Evolutionary conservation across 2,329 filamentous ascomycete genomes (phyloP).

Genomic region (Dichotomopilus funicola): DNA sequence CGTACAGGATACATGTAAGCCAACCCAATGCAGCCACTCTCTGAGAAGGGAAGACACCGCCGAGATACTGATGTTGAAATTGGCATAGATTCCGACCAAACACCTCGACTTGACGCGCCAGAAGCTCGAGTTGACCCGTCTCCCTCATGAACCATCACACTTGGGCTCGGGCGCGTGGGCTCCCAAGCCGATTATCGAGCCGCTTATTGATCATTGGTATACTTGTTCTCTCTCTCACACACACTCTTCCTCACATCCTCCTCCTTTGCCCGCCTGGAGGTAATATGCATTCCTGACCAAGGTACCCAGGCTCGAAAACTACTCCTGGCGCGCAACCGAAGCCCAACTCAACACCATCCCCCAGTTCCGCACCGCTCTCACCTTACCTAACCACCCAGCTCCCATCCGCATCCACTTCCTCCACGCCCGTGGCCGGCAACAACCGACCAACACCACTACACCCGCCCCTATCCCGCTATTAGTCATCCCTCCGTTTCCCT

Average conservation of each 20-base stretch:
- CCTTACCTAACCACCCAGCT: constrained; percentile 24
- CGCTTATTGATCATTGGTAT: constrained; percentile 55
- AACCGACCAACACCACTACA: no score
- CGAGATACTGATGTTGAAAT: not conserved
- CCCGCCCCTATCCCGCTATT: constrained; percentile 55
- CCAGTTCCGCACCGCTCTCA: constrained; percentile 56
- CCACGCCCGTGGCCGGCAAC: constrained; percentile 45
- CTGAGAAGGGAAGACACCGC: not conserved
- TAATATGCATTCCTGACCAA: constrained; percentile 37
- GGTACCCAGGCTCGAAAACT: constrained; percentile 45
- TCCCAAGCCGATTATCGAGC: constrained; percentile 49
- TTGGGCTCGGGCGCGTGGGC: constrained; percentile 49
- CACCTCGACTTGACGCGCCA: constrained; percentile 61
- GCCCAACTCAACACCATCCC: constrained; percentile 53
- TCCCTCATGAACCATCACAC: constrained; percentile 52
- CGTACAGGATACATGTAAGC: constrained; percentile 53
- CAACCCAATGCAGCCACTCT: not conserved
- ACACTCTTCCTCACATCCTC: no score
- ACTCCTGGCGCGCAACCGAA: constrained; percentile 58
- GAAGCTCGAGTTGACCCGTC: constrained; percentile 59
- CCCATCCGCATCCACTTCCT: constrained; percentile 56
- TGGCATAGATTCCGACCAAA: constrained; percentile 53
- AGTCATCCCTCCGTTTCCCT: constrained; percentile 59
- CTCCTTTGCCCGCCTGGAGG: no score
- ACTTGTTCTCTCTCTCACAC: constrained; percentile 6